These are phyloP conservation scores for Phlyctochytrium arcticum DNA, from an alignment of 192 early-diverging fungal species.

Conservation along the genomic window DNA sequence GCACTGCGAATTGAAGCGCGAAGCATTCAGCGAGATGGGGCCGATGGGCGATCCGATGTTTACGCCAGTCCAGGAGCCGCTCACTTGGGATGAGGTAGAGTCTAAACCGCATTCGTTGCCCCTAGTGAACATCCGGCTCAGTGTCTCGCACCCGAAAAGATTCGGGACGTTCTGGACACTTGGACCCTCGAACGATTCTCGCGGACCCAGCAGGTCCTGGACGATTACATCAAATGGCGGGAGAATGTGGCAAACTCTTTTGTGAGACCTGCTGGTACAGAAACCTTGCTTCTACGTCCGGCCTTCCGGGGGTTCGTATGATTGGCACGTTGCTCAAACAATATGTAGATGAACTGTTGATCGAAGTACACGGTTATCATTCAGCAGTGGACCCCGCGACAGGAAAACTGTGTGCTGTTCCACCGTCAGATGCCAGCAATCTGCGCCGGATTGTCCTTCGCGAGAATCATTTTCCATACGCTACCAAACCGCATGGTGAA, in stretches of 20 bases:
- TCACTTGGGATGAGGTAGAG: constrained; percentile 7
- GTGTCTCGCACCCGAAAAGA: neutral
- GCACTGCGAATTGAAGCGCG: no score
- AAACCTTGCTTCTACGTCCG: neutral
- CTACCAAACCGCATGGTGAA: constrained; percentile 1
- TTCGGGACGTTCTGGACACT: neutral
- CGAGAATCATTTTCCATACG: constrained; percentile 25
- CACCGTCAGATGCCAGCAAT: neutral
- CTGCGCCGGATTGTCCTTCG: constrained; percentile 14
- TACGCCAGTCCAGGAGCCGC: neutral
- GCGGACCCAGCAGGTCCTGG: neutral
- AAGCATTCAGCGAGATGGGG: no score
- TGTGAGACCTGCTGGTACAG: neutral
- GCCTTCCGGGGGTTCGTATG: neutral
- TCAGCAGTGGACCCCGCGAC: neutral
- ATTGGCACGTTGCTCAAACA: neutral
- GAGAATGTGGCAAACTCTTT: constrained; percentile 2
- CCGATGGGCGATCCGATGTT: no score
- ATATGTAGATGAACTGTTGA: constrained; percentile 4
- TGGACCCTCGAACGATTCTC: constrained; percentile 6
- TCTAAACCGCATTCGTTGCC: neutral
- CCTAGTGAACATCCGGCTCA: neutral
- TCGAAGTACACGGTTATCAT: constrained; percentile 4
- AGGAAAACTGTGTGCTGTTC: neutral
- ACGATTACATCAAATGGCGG: constrained; percentile 20